Evolutionary conservation across 495 filamentous ascomycete genomes (phyloP).

Genomic region (Lepraria neglecta): DNA sequence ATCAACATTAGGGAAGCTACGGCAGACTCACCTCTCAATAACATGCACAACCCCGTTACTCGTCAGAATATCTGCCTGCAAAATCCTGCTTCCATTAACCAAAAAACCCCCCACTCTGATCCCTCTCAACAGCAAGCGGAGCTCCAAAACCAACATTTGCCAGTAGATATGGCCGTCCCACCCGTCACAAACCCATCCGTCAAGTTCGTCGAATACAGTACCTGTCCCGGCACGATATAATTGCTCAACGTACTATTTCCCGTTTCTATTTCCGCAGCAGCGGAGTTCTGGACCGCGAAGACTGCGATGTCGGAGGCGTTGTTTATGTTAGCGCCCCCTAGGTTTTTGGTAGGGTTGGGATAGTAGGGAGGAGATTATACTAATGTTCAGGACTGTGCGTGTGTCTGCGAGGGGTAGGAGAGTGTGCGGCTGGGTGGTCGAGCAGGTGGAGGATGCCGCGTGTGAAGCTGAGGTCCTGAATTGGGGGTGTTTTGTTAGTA

Average conservation of each 20-base stretch:
- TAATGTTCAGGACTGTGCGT: constrained; percentile 8
- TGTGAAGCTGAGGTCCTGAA: constrained; percentile 10
- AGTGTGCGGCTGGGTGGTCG: constrained; percentile 7
- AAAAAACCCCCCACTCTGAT: constrained; percentile 2
- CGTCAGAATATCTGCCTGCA: constrained; percentile 6
- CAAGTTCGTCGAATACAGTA: constrained; percentile 7
- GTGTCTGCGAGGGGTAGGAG: constrained; percentile 4
- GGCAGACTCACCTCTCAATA: constrained; percentile 5
- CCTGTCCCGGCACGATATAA: constrained; percentile 1
- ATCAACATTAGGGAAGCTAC: no score
- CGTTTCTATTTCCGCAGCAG: not conserved
- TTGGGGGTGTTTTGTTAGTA: not conserved
- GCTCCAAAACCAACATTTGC: not conserved
- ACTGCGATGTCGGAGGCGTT: constrained; percentile 3
- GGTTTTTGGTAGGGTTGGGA: not conserved
- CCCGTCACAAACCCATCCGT: not conserved
- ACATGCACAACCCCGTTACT: constrained; percentile 14
- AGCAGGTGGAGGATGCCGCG: constrained; percentile 10
- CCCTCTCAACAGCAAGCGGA: not conserved
- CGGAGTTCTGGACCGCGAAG: constrained; percentile 12
- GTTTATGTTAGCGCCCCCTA: not conserved
- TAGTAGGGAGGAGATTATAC: not conserved
- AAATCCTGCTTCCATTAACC: not conserved
- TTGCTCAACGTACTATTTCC: not conserved
- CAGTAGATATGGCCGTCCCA: not conserved